Conservation (phyloP, 768 basidiomycete genomes). For the Hysterangium stoloniferum region DNA sequence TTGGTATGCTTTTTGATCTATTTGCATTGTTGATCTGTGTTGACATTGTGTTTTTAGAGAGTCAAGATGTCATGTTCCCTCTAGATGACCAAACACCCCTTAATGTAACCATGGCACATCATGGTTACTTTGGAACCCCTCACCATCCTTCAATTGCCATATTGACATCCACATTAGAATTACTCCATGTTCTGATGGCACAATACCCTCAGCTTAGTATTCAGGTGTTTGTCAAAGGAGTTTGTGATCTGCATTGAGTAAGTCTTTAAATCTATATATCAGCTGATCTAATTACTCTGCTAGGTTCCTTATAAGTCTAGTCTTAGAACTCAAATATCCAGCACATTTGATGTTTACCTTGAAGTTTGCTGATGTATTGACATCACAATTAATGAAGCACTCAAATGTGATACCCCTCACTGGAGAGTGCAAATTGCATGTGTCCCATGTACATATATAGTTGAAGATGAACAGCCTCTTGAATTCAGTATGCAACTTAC, state of each 20-base stretch:
- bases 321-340: constrained; percentile 21
- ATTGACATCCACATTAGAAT: no score
- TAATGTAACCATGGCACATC: no score
- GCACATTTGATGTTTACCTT: constrained; percentile 31
- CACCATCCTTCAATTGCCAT: no score
- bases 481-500: constrained; percentile 18
- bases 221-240: background rate
- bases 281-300: no score
- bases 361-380: constrained; percentile 18
- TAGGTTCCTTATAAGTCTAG: constrained; percentile 21
- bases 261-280: no score
- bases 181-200: no score
- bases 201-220: background rate
- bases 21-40: no score
- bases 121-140: no score
- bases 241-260: background rate
- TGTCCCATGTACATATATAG: constrained; percentile 29
- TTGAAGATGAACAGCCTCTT: constrained; percentile 25
- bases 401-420: constrained; percentile 22
- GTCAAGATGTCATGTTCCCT: no score
- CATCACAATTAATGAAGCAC: constrained; percentile 14
- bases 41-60: no score
- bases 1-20: no score
- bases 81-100: no score
- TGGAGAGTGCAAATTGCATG: constrained; percentile 31